Conservation (phyloP, 768 basidiomycete genomes). For the Phanerochaete carnosa region DNA sequence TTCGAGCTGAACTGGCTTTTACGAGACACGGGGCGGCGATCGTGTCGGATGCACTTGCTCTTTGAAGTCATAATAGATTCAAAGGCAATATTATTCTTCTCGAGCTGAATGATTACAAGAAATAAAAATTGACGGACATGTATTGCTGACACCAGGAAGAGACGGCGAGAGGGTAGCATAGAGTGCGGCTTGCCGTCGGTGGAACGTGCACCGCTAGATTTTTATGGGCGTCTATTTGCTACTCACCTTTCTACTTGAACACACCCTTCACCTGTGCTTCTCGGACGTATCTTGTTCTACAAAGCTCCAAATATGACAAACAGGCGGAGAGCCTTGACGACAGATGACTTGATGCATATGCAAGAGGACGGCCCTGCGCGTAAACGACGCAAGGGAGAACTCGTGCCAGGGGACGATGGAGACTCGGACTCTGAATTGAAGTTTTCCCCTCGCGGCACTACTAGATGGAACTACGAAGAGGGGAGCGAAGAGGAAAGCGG, state of each 20-base stretch:
- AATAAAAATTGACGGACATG: no score
- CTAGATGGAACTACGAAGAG: not conserved
- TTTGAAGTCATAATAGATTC: no score
- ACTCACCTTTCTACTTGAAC: not conserved
- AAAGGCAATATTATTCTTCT: no score
- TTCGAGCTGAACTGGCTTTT: not conserved
- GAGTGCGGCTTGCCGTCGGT: no score
- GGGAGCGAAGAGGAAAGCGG: not conserved
- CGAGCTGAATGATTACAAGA: no score
- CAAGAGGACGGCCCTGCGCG: constrained; percentile 27
- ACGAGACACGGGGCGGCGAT: no score
- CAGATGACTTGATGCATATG: constrained; percentile 34
- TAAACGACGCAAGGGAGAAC: constrained; percentile 11
- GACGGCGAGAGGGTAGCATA: no score
- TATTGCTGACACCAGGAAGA: no score
- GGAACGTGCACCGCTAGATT: no score
- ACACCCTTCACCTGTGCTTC: not conserved
- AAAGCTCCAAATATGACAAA: constrained; percentile 17
- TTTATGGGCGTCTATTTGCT: not conserved
- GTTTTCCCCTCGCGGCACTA: not conserved
- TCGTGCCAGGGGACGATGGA: constrained; percentile 10
- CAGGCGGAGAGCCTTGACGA: constrained; percentile 29
- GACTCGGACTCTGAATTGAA: constrained; percentile 20
- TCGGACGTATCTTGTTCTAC: not conserved
- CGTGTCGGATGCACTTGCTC: no score